Conservation (phyloP, 2,329 filamentous ascomycete species). For the Chaetomium strumarium region DNA sequence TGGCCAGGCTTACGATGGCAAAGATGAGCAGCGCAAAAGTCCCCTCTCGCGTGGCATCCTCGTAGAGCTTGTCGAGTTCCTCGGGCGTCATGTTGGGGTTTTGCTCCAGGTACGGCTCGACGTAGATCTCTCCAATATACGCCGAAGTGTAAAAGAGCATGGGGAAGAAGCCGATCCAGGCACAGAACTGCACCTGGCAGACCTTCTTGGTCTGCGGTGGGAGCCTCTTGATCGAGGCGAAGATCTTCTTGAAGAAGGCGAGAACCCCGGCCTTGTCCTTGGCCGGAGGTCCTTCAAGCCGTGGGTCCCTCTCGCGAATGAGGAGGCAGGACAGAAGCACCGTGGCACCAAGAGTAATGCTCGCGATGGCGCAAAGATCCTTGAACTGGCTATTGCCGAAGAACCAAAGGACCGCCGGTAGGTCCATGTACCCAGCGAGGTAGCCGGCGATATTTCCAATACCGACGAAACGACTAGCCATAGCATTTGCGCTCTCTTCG, state of each 20-base stretch:
- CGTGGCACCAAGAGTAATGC: constrained; percentile 63
- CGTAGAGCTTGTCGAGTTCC: constrained; percentile 75
- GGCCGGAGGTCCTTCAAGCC: constrained; percentile 58
- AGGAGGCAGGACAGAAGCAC: constrained; percentile 62
- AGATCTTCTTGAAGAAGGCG: constrained; percentile 73
- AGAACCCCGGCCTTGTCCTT: constrained; percentile 60
- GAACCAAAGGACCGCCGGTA: constrained; percentile 69
- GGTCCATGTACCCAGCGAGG: constrained; percentile 75
- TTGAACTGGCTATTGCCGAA: constrained; percentile 89
- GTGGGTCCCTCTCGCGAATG: constrained; percentile 76
- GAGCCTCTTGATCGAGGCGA: constrained; percentile 68
- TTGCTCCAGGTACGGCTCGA: constrained; percentile 69
- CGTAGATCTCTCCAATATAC: constrained; percentile 89
- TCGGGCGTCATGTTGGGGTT: constrained; percentile 72
- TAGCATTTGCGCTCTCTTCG: constrained; percentile 78
- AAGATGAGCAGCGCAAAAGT: constrained; percentile 87
- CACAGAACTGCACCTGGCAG: constrained; percentile 75
- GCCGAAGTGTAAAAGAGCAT: constrained; percentile 94
- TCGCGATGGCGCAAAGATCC: constrained; percentile 80
- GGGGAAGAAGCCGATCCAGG: constrained; percentile 94
- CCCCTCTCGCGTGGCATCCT: constrained; percentile 77
- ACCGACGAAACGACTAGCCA: constrained; percentile 82
- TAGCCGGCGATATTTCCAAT: constrained; percentile 90
- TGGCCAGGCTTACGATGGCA: constrained; percentile 73
- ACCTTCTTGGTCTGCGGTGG: constrained; percentile 78